Conservation (phyloP, 768 basidiomycete species). For the Cantharellus cinnabarinus region DNA sequence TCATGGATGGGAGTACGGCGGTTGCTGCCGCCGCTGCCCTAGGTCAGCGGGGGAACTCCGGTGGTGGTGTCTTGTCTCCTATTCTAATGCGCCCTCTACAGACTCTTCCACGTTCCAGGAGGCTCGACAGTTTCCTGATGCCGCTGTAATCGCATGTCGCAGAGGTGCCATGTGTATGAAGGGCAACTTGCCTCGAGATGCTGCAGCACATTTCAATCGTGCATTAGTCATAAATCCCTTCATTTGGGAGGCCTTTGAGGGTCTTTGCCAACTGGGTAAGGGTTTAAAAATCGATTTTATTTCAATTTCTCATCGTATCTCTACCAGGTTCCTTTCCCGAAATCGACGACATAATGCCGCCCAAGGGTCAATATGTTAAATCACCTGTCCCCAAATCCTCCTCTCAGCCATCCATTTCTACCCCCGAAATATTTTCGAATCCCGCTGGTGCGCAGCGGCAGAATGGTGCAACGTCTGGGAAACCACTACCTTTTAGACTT, state of each 20-base stretch:
- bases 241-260: constrained; percentile 86
- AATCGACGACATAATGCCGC: not conserved
- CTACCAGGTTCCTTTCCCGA: not conserved
- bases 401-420: not conserved
- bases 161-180: constrained; percentile 58
- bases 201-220: constrained; percentile 46
- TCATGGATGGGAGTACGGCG: constrained; percentile 17
- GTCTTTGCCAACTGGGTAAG: constrained; percentile 59
- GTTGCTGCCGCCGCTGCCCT: constrained; percentile 10
- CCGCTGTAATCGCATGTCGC: constrained; percentile 54
- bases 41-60: not conserved
- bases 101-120: not conserved
- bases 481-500: not conserved
- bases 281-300: constrained; percentile 1
- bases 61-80: not conserved
- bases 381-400: not conserved
- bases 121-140: constrained; percentile 42
- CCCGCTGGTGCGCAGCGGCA: not conserved
- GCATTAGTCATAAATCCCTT: constrained; percentile 57
- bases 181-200: constrained; percentile 57
- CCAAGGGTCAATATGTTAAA: not conserved
- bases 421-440: not conserved
- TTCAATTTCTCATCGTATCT: not conserved
- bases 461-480: not conserved
- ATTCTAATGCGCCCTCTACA: not conserved